Percentiles rank a stretch among this genome's conserved stretches.
These are phyloP conservation scores for Hymenoscyphus fraxineus DNA, from an alignment of 2,329 filamentous ascomycete species.

Conservation along the genomic window DNA sequence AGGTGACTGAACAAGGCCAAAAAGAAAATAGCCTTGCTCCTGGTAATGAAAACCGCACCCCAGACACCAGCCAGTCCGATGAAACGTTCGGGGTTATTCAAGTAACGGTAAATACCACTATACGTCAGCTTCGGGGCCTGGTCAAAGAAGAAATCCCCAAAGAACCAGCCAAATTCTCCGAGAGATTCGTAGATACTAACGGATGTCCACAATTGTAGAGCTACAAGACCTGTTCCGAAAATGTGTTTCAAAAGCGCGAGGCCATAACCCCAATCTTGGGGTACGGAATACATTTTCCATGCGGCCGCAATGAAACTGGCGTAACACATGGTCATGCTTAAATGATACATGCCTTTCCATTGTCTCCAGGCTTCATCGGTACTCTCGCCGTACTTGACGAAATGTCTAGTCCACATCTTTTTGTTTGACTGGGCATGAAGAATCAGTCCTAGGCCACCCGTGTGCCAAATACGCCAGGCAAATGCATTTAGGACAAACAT, in stretches of 20 bases:
- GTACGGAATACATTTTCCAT: constrained; percentile 95
- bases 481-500: constrained; percentile 79
- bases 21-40: constrained; percentile 80
- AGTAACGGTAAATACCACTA: constrained; percentile 93
- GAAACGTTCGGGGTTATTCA: constrained; percentile 95
- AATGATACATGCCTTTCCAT: constrained; percentile 94
- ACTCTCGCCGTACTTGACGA: constrained; percentile 92
- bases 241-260: constrained; percentile 83
- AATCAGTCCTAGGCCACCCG: constrained; percentile 79
- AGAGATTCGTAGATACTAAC: constrained; percentile 92
- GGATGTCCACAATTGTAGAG: constrained; percentile 88
- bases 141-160: constrained; percentile 97
- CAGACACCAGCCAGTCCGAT: constrained; percentile 93
- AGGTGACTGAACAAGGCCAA: constrained; percentile 83
- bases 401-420: constrained; percentile 96
- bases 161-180: constrained; percentile 98
- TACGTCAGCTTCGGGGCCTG: constrained; percentile 86
- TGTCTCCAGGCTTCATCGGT: constrained; percentile 92
- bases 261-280: constrained; percentile 82
- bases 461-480: constrained; percentile 87
- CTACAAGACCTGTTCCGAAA: constrained; percentile 73
- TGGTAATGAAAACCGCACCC: constrained; percentile 91
- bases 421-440: constrained; percentile 80
- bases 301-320: constrained; percentile 83
- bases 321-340: constrained; percentile 88